phyloP scores from a whole-genome alignment of 2,329 filamentous ascomycete genomes.

The Sclerotinia minor region DNA sequence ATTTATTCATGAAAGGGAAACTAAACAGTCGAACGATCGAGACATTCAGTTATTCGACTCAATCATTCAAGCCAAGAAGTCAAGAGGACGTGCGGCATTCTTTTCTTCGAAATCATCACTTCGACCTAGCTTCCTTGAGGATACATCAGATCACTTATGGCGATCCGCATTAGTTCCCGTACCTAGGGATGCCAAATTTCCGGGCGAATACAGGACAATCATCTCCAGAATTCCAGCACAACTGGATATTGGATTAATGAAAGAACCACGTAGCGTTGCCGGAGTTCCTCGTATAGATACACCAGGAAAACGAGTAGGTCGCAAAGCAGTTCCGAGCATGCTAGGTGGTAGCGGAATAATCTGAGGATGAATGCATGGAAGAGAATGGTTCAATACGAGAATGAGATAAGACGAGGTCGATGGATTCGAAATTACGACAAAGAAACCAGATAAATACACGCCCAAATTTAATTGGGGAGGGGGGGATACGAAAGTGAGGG shows the following conservation, averaged over 20 bases:
- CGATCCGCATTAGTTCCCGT: slow-evolving; percentile 63
- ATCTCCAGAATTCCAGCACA: slow-evolving; percentile 73
- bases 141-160: slow-evolving; percentile 79
- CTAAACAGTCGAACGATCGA: slow-evolving; percentile 59
- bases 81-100: slow-evolving; percentile 62
- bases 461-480: not conserved
- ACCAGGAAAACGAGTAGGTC: slow-evolving; percentile 39
- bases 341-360: slow-evolving; percentile 30
- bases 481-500: not conserved
- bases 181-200: slow-evolving; percentile 59
- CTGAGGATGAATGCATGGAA: slow-evolving; percentile 5
- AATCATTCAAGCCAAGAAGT: slow-evolving; percentile 75
- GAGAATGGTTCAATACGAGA: not conserved
- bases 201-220: slow-evolving; percentile 61
- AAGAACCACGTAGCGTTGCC: slow-evolving; percentile 85
- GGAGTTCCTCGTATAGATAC: slow-evolving; percentile 66
- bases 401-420: not conserved
- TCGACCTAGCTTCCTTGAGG: slow-evolving; percentile 62
- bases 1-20: slow-evolving; percentile 81
- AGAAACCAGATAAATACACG: slow-evolving; percentile 11
- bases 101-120: slow-evolving; percentile 41
- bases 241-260: slow-evolving; percentile 84
- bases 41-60: slow-evolving; percentile 78
- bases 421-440: slow-evolving; percentile 14
- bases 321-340: slow-evolving; percentile 43